Percentiles rank a stretch among this genome's conserved stretches.
phyloP scores from a whole-genome alignment of 768 basidiomycete genomes.

The Auriscalpium microsporum region DNA sequence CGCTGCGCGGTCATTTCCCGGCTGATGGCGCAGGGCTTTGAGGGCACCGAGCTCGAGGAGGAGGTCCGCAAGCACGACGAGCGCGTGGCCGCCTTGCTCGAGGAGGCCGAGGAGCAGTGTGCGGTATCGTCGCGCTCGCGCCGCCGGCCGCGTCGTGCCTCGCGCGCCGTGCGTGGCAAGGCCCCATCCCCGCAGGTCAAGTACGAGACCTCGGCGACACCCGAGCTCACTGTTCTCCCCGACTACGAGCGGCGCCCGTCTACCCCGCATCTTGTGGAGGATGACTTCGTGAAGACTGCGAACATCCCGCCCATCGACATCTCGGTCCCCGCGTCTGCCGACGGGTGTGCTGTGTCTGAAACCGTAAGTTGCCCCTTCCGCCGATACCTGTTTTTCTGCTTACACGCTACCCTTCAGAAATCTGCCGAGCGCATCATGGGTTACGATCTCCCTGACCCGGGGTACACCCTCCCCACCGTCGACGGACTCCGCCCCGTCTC shows the following conservation, averaged over 20 bases:
- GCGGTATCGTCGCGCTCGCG: neutral
- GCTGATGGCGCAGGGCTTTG: slow-evolving; percentile 26
- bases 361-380: neutral
- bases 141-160: neutral
- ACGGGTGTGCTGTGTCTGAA: neutral
- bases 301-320: neutral
- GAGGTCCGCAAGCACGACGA: slow-evolving; percentile 18
- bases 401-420: neutral
- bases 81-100: neutral
- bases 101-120: neutral
- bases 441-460: neutral
- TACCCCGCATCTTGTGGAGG: neutral
- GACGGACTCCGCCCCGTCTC: too few relatives aligned
- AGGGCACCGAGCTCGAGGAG: slow-evolving; percentile 23
- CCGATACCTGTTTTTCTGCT: neutral
- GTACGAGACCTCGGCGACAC: neutral
- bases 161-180: neutral
- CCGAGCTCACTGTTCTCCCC: neutral
- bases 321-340: neutral
- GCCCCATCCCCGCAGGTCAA: neutral
- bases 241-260: neutral
- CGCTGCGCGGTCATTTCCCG: slow-evolving; percentile 32
- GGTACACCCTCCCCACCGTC: neutral
- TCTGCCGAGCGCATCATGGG: neutral
- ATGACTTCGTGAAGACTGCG: neutral